phyloP scores from a whole-genome alignment of 331 rosid genomes.

The Malus hybrid region DNA sequence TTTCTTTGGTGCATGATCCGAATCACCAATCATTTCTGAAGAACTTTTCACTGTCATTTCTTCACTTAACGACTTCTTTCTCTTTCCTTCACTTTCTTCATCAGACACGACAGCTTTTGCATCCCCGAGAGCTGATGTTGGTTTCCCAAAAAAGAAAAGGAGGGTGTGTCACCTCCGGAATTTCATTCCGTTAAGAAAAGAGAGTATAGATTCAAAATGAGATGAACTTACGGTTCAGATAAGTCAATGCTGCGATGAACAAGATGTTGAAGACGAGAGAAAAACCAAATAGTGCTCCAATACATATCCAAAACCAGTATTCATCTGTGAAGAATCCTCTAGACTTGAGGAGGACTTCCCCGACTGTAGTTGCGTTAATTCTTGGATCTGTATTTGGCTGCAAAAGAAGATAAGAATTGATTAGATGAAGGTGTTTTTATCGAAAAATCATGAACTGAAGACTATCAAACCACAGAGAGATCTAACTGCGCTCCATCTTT shows the following conservation, averaged over 20 bases:
- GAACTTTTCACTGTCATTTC: conserved; percentile 12
- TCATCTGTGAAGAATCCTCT: conserved; percentile 18
- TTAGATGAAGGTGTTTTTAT: not conserved
- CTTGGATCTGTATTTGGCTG: conserved; percentile 14
- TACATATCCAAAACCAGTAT: conserved; percentile 11
- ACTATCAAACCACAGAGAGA: not conserved
- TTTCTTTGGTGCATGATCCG: conserved; percentile 10
- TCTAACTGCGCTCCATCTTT: conserved; percentile 37
- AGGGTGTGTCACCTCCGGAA: not conserved
- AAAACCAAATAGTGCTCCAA: conserved; percentile 33
- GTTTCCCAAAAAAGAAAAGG: not conserved
- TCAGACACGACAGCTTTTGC: conserved; percentile 20
- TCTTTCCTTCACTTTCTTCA: conserved; percentile 17
- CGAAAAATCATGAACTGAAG: not conserved
- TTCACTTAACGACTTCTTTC: conserved; percentile 14
- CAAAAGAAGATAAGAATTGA: not conserved
- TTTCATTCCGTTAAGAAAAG: not conserved
- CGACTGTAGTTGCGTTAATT: conserved; percentile 22
- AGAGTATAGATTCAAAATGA: not conserved
- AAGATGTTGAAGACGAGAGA: conserved; percentile 30
- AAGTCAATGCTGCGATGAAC: conserved; percentile 32
- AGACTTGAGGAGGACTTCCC: conserved; percentile 30
- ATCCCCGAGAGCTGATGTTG: conserved; percentile 25
- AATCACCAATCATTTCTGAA: not conserved
- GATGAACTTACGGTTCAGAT: conserved; percentile 30